A percentile compares a stretch with the other conserved stretches of the same genome.
Evolutionary conservation across 2,329 filamentous ascomycete species (phyloP).

Genomic region (Fonsecaea monophora): DNA sequence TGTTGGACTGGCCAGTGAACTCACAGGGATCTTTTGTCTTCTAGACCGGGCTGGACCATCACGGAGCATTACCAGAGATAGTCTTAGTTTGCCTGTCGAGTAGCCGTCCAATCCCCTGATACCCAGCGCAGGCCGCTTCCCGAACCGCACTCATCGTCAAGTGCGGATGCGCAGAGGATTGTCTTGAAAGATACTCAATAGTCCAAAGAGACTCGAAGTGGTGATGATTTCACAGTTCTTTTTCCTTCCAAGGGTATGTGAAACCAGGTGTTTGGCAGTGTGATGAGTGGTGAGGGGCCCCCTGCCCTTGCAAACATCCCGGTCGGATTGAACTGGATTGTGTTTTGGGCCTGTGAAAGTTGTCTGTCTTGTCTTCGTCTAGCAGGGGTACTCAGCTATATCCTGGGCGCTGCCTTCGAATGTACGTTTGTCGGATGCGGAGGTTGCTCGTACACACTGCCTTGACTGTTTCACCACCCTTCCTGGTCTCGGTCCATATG

Average conservation of each 20-base stretch:
- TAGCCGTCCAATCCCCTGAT: neutral
- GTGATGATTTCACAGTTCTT: neutral
- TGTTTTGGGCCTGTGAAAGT: neutral
- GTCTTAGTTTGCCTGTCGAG: neutral
- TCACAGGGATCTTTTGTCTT: neutral
- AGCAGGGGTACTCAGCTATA: neutral
- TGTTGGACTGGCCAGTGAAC: neutral
- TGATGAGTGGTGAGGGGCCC: neutral
- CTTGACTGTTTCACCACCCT: constrained; percentile 15
- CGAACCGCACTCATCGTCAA: neutral
- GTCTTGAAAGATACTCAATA: neutral
- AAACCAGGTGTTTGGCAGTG: neutral
- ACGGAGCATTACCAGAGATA: neutral
- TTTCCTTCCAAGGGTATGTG: neutral
- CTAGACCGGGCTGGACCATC: neutral
- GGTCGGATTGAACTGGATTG: neutral
- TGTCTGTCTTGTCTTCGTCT: neutral
- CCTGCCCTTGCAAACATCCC: neutral
- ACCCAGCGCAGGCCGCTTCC: neutral
- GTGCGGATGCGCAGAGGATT: neutral
- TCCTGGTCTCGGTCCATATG: constrained; percentile 11
- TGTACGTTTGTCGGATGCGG: neutral
- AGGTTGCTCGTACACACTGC: neutral
- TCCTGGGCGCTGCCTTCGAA: neutral
- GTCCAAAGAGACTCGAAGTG: neutral